A percentile compares a stretch with the other conserved stretches of the same genome.
phyloP scores from a whole-genome alignment of 129 eudicot genomes.

The Rutidosis leptorrhynchoides region DNA sequence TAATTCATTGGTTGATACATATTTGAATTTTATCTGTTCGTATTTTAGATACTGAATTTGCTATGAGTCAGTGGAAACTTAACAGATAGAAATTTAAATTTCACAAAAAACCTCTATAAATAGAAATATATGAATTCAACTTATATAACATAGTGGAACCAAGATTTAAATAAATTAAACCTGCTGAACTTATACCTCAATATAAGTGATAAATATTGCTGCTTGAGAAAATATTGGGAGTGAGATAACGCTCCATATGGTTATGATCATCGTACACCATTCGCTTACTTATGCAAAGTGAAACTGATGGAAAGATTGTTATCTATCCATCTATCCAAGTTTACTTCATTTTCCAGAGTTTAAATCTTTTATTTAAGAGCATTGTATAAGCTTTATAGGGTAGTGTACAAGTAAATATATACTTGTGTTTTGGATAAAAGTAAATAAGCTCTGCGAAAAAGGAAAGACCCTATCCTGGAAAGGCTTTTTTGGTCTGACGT shows the following conservation, averaged over 20 bases:
- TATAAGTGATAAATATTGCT: slow-evolving; percentile 3
- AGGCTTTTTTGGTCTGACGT: slow-evolving; percentile 36
- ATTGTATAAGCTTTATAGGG: not conserved
- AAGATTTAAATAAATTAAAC: slow-evolving; percentile 14
- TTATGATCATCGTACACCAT: slow-evolving; percentile 25
- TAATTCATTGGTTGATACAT: too few species aligned
- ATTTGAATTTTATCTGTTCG: too few species aligned
- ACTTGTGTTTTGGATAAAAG: not conserved
- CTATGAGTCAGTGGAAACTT: too few species aligned
- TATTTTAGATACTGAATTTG: too few species aligned
- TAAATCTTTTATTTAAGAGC: not conserved
- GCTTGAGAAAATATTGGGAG: not conserved
- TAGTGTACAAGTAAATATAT: slow-evolving; percentile 3
- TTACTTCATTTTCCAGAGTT: slow-evolving; percentile 14
- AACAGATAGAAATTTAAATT: not conserved
- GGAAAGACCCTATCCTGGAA: slow-evolving; percentile 38
- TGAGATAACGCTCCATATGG: not conserved
- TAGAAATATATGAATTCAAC: not conserved
- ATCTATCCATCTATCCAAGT: slow-evolving; percentile 36
- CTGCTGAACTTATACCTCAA: slow-evolving; percentile 23
- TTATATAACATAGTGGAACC: not conserved
- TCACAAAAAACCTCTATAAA: not conserved
- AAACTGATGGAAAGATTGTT: slow-evolving; percentile 16
- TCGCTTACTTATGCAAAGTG: slow-evolving; percentile 22
- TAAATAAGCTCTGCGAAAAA: slow-evolving; percentile 12